Evolutionary conservation across 2,329 filamentous ascomycete genomes (phyloP).

Genomic region (Ploettnerulaceae sp.): DNA sequence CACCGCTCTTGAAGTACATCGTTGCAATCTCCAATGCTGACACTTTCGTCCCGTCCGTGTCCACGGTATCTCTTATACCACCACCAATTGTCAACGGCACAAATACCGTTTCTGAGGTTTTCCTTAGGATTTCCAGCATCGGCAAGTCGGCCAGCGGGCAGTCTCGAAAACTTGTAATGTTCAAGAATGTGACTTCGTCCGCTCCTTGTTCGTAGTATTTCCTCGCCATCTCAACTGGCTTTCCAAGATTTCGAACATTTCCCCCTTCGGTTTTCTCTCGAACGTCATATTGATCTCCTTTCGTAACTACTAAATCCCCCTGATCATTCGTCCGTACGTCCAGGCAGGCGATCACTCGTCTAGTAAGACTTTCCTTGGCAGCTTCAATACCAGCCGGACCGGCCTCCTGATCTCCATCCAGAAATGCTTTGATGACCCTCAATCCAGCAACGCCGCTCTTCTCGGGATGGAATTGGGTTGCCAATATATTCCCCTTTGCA

Average conservation of each 20-base stretch:
- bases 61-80: conserved; percentile 87
- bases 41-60: conserved; percentile 81
- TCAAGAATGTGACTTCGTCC: conserved; percentile 95
- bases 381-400: conserved; percentile 27
- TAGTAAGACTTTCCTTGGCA: conserved; percentile 67
- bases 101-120: conserved; percentile 86
- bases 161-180: conserved; percentile 97
- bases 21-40: conserved; percentile 88
- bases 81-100: conserved; percentile 94
- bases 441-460: conserved; percentile 91
- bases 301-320: conserved; percentile 94
- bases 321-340: conserved; percentile 93
- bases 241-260: conserved; percentile 85
- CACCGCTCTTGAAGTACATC: conserved; percentile 95
- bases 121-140: conserved; percentile 90
- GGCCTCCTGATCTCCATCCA: conserved; percentile 60
- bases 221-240: conserved; percentile 90
- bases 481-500: conserved; percentile 78
- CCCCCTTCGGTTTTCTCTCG: conserved; percentile 71
- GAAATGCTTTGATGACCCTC: conserved; percentile 76
- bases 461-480: conserved; percentile 95
- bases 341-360: conserved; percentile 89
- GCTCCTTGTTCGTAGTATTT: conserved; percentile 95
- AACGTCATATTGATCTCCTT: conserved; percentile 98
- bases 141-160: conserved; percentile 87